phyloP scores from a whole-genome alignment of 495 filamentous ascomycete species.

The Tuber microsphaerosporum region DNA sequence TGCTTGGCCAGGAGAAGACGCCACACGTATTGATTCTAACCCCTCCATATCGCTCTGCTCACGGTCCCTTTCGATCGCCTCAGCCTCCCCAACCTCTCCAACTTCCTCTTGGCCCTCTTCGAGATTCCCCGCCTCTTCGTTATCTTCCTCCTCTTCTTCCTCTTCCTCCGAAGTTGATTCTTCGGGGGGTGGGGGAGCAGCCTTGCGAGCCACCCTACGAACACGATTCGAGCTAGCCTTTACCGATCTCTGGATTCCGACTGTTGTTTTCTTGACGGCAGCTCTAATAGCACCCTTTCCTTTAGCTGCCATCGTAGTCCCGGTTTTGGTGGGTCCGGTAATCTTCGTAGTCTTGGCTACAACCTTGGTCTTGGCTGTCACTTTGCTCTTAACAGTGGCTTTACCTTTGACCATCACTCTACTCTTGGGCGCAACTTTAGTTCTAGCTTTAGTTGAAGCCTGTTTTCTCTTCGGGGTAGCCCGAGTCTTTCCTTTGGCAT shows the following conservation, averaged over 20 bases:
- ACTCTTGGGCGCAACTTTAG: neutral
- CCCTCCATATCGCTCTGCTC: neutral
- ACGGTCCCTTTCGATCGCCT: neutral
- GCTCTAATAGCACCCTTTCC: constrained; percentile 6
- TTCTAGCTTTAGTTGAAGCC: constrained; percentile 6
- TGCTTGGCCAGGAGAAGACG: neutral
- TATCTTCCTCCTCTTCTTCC: neutral
- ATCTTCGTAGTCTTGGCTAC: neutral
- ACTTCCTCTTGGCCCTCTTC: neutral
- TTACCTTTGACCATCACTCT: neutral
- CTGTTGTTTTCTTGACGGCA: constrained; percentile 40
- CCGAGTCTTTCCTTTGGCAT: constrained; percentile 53
- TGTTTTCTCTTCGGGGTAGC: constrained; percentile 47
- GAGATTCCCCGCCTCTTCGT: neutral
- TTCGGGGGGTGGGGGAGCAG: neutral
- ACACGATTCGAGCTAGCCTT: constrained; percentile 4
- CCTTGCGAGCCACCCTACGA: constrained; percentile 1
- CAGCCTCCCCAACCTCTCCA: neutral
- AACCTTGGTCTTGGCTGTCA: neutral
- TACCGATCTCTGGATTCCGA: constrained; percentile 45
- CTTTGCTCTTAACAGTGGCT: neutral
- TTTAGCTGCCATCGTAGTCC: neutral
- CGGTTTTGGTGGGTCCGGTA: neutral
- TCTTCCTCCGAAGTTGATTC: neutral
- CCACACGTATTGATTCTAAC: neutral